Evolutionary conservation across 2,329 filamentous ascomycete species (phyloP).

Genomic region (Grosmannia huntii): DNA sequence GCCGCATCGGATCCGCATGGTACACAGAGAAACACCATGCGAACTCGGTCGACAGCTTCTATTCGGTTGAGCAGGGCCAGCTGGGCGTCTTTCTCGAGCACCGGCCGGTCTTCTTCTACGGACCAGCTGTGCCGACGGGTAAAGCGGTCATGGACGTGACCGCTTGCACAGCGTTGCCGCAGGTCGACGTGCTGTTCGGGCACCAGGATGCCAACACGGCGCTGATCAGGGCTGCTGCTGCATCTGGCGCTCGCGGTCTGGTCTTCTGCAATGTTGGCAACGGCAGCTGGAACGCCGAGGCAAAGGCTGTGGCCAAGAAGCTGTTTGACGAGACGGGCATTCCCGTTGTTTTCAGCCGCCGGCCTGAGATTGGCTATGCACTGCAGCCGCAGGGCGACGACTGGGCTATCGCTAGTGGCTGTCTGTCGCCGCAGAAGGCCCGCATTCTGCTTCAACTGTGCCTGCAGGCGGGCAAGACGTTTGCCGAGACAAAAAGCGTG

Average conservation of each 20-base stretch:
- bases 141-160: conserved; percentile 29
- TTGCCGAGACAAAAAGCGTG: background rate
- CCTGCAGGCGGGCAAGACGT: background rate
- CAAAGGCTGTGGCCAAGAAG: conserved; percentile 27
- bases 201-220: conserved; percentile 37
- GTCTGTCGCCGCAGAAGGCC: conserved; percentile 40
- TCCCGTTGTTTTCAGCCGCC: conserved; percentile 38
- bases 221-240: conserved; percentile 34
- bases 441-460: conserved; percentile 34
- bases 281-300: conserved; percentile 31
- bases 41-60: conserved; percentile 50
- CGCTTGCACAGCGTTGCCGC: conserved; percentile 27
- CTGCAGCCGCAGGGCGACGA: conserved; percentile 31
- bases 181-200: conserved; percentile 43
- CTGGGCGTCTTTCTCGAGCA: conserved; percentile 46
- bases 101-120: conserved; percentile 46
- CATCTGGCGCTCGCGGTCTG: conserved; percentile 37
- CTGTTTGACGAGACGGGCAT: conserved; percentile 31
- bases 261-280: conserved; percentile 43
- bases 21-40: conserved; percentile 50
- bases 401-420: background rate
- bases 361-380: conserved; percentile 15
- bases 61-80: conserved; percentile 39
- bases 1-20: conserved; percentile 41
- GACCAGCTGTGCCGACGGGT: conserved; percentile 32